Percentiles rank a stretch among this genome's conserved stretches.
phyloP scores from a whole-genome alignment of 805 yeast genomes.

The Sugiyamaella lignohabitans region DNA sequence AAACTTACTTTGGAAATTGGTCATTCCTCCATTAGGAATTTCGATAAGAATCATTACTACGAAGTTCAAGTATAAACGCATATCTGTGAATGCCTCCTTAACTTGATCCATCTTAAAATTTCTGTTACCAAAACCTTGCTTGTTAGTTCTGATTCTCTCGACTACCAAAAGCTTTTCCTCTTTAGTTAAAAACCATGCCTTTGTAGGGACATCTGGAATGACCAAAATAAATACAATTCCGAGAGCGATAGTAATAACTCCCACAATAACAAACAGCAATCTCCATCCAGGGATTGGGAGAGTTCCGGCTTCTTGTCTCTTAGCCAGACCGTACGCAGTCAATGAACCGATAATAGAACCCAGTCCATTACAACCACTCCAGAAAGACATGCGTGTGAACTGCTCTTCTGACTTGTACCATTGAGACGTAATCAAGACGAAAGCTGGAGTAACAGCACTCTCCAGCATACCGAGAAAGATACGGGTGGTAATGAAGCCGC shows the following conservation, averaged over 20 bases:
- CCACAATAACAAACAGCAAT: constrained; percentile 51
- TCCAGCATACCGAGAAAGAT: constrained; percentile 48
- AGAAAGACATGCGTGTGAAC: constrained; percentile 39
- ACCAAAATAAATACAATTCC: constrained; percentile 9
- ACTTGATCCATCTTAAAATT: constrained; percentile 39
- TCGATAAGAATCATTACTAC: too few relatives aligned
- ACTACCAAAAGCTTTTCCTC: constrained; percentile 23
- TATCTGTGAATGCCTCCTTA: constrained; percentile 39
- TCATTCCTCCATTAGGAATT: not conserved
- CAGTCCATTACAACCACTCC: constrained; percentile 40
- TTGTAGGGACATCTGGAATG: constrained; percentile 17
- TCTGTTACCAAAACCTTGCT: constrained; percentile 40
- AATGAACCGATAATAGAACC: constrained; percentile 43
- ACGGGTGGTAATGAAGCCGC: constrained; percentile 41
- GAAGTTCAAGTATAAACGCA: constrained; percentile 25
- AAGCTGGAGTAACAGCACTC: constrained; percentile 49
- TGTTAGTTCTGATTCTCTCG: constrained; percentile 27
- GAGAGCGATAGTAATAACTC: constrained; percentile 35
- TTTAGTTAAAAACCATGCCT: constrained; percentile 20
- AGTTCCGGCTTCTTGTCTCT: constrained; percentile 35
- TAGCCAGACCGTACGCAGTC: constrained; percentile 42
- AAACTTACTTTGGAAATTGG: not conserved
- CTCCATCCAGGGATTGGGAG: constrained; percentile 61
- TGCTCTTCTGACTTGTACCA: constrained; percentile 46
- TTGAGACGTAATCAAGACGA: constrained; percentile 49